These are phyloP conservation scores for Candida parachauliodes DNA, from an alignment of 805 yeast species.

Conservation along the genomic window DNA sequence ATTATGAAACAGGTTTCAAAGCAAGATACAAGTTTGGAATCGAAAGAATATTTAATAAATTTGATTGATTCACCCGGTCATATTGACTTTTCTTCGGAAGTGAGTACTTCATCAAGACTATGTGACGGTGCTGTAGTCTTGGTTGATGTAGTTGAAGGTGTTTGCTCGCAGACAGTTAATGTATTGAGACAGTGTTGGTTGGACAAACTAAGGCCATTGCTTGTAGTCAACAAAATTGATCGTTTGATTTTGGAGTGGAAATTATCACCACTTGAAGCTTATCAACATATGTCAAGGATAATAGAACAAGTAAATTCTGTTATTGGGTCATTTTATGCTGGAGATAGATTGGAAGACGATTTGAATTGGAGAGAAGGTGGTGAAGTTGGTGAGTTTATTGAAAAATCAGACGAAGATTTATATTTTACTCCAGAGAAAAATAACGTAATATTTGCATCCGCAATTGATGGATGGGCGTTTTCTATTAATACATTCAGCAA, in stretches of 20 bases:
- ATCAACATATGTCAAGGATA: constrained; percentile 68
- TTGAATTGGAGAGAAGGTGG: constrained; percentile 67
- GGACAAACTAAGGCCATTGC: constrained; percentile 81
- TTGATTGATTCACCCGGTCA: constrained; percentile 99
- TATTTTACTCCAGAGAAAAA: constrained; percentile 85
- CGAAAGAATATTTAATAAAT: constrained; percentile 80
- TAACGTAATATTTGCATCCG: constrained; percentile 86
- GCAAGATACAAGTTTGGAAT: constrained; percentile 28
- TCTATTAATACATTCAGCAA: constrained; percentile 84
- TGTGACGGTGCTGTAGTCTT: constrained; percentile 96
- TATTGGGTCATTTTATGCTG: constrained; percentile 87
- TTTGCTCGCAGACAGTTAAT: constrained; percentile 94
- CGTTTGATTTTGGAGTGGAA: constrained; percentile 78
- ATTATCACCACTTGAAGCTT: constrained; percentile 81
- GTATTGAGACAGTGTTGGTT: constrained; percentile 95
- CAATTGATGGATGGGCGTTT: constrained; percentile 98
- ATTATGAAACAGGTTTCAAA: constrained; percentile 44
- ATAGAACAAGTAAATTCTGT: constrained; percentile 95
- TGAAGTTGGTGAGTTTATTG: constrained; percentile 59
- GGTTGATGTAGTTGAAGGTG: constrained; percentile 98
- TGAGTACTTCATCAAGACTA: constrained; percentile 88
- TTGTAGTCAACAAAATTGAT: constrained; percentile 90
- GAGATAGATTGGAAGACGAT: constrained; percentile 90
- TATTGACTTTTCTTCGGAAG: constrained; percentile 94
- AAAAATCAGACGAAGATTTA: constrained; percentile 73